Conservation (phyloP, 805 yeast genomes). For the Zygosaccharomyces bisporus region DNA sequence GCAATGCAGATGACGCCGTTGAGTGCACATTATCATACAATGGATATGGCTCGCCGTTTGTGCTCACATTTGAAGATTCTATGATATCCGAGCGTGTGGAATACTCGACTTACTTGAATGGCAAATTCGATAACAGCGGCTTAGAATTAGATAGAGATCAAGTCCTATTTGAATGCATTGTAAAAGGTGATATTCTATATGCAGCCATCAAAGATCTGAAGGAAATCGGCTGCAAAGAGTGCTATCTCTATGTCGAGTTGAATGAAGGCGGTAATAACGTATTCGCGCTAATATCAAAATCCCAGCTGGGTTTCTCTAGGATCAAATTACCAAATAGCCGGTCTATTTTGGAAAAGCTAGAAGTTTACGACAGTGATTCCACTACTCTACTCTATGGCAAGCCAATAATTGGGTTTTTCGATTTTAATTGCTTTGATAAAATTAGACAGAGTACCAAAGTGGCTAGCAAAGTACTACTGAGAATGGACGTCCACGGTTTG, state of each 20-base stretch:
- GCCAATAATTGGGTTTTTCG: conserved; percentile 46
- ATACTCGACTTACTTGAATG: conserved; percentile 44
- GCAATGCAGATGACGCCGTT: conserved; percentile 33
- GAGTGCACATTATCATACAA: conserved; percentile 50
- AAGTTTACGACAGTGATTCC: conserved; percentile 34
- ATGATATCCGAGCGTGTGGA: conserved; percentile 56
- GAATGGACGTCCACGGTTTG: conserved; percentile 51
- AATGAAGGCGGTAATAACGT: conserved; percentile 28
- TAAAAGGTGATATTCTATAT: conserved; percentile 50
- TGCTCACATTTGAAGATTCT: conserved; percentile 51
- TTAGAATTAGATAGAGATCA: conserved; percentile 44
- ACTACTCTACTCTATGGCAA: conserved; percentile 24
- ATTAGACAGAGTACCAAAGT: conserved; percentile 46
- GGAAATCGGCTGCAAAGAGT: conserved; percentile 49
- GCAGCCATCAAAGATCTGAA: conserved; percentile 54
- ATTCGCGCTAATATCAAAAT: conserved; percentile 55
- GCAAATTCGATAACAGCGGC: conserved; percentile 36
- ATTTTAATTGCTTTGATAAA: conserved; percentile 46
- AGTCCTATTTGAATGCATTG: conserved; percentile 48
- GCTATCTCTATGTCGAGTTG: conserved; percentile 45
- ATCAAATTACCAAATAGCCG: conserved; percentile 61
- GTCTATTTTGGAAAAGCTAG: conserved; percentile 58
- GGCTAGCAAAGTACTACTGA: conserved; percentile 51
- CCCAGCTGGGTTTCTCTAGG: conserved; percentile 71
- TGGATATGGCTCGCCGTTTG: conserved; percentile 51